A percentile compares a stretch with the other conserved stretches of the same genome.
These are phyloP conservation scores for Lasiodiplodia gonubiensis DNA, from an alignment of 2,329 filamentous ascomycete genomes.

Conservation along the genomic window DNA sequence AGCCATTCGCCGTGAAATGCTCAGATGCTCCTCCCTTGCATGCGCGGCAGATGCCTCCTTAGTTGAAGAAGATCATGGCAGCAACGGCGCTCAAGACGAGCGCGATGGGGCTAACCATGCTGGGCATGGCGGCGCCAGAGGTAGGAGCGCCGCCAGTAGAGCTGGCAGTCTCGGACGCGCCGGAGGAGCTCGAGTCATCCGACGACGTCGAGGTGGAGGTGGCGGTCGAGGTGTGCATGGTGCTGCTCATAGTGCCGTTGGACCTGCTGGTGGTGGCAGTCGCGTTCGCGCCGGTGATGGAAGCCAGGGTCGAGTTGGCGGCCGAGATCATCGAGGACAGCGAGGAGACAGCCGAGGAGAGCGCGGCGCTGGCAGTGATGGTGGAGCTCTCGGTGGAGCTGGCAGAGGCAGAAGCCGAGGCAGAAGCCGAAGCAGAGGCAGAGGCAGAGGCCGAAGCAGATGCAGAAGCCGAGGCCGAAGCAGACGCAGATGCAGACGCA, in stretches of 20 bases:
- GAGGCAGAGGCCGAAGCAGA: conserved; percentile 50
- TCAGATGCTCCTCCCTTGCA: neutral
- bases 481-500: conserved; percentile 36
- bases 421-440: conserved; percentile 41
- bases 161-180: conserved; percentile 32
- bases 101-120: conserved; percentile 45
- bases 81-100: conserved; percentile 49
- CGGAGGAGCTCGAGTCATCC: conserved; percentile 33
- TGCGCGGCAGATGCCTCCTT: conserved; percentile 30
- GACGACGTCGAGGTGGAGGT: conserved; percentile 33
- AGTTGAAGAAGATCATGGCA: conserved; percentile 49
- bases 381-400: conserved; percentile 36
- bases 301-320: conserved; percentile 31
- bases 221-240: conserved; percentile 38
- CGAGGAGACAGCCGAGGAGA: conserved; percentile 36
- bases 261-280: conserved; percentile 30
- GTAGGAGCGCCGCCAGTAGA: conserved; percentile 31
- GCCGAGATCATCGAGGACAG: conserved; percentile 40
- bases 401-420: conserved; percentile 34
- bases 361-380: conserved; percentile 40
- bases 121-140: conserved; percentile 38
- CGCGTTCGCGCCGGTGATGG: conserved; percentile 30
- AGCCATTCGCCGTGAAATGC: conserved; percentile 27
- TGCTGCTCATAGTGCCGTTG: conserved; percentile 29
- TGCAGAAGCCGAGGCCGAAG: conserved; percentile 50